A percentile compares a stretch with the other conserved stretches of the same genome.
These are phyloP conservation scores for Hanseniaspora lachancei DNA, from an alignment of 805 yeast species.

Conservation along the genomic window DNA sequence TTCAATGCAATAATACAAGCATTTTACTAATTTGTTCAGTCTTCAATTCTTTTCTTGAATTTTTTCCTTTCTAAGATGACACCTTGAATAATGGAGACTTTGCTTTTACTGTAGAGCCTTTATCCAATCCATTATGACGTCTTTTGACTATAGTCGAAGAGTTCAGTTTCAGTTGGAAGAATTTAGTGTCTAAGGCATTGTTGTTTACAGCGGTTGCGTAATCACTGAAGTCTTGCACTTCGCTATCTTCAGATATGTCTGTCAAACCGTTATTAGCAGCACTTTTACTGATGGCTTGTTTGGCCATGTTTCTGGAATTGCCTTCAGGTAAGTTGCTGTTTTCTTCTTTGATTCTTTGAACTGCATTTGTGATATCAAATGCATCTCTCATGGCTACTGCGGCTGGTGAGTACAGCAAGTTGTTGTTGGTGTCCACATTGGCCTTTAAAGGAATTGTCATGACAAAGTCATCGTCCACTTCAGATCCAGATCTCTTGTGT, in stretches of 20 bases:
- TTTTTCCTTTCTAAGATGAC: not conserved
- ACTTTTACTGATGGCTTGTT: not conserved
- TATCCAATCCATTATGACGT: constrained; percentile 23
- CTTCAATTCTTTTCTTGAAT: no score
- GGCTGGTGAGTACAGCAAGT: constrained; percentile 46
- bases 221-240: not conserved
- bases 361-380: constrained; percentile 74
- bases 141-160: constrained; percentile 32
- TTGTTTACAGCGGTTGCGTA: constrained; percentile 12
- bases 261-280: not conserved
- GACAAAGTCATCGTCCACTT: constrained; percentile 17
- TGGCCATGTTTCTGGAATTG: not conserved
- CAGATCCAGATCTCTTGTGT: not conserved
- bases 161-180: constrained; percentile 28
- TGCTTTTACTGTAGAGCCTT: not conserved
- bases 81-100: not conserved
- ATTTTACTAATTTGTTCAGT: no score
- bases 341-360: constrained; percentile 59
- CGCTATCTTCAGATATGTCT: constrained; percentile 8
- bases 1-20: no score
- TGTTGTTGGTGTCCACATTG: constrained; percentile 13
- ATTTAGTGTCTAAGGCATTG: constrained; percentile 18
- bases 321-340: constrained; percentile 13
- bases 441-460: constrained; percentile 20
- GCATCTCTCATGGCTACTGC: constrained; percentile 76